Evolutionary conservation across 768 basidiomycete species (phyloP), one percentile per base, ranked within the genome.

Genomic region (Mycena galericulata): DNA sequence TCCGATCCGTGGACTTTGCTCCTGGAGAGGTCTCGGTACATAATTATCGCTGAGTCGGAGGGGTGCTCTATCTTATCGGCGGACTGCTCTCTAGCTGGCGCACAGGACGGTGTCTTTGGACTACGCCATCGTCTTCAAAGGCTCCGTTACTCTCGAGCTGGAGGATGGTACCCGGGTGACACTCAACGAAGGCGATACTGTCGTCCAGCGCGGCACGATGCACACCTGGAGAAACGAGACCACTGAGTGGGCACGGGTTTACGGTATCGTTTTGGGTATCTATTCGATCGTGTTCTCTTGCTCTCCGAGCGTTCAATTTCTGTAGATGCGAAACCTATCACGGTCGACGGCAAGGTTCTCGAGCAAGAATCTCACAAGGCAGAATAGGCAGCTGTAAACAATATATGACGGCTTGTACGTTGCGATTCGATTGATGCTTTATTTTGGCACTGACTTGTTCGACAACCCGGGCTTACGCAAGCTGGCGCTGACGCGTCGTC

Each of bases 61-160:
- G 32, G 17, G n/a, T 26, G n/a, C 11, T 12, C 2, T 18, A n/a
- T 2, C 17, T 2, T 1, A 14, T 26, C n/a, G n/a, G n/a, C n/a
- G n/a, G n/a, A 20, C 5, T 8, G 30, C 27, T 1, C n/a, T 24
- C 3, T 43, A 71, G 77, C 71, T 69, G 24, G 24, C 70, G 26
- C 77, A 78, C 45, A 67, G 77, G 18, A 75, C 75, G 2, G 43
- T 59, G 0, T 64, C 77, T 5, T 34, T 78, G n/a, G 77, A 78
- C 58, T 76, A 76, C 26, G 73, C 61, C 0, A 65, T 78, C 49
- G 40, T 78, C 9, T 54, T 58, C 14, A 61, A 62, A 22, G 77
- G 77, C 17, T 34, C 68, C 4, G 41, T 77, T 15, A 65, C 46
- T 24, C 70, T 75, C 2, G 69, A 72, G 24, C 55, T 76, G 41